Evolutionary conservation across 352 stramenopile species (phyloP), one percentile per base, ranked within the genome.

Genomic region (Pythium aquatile): DNA sequence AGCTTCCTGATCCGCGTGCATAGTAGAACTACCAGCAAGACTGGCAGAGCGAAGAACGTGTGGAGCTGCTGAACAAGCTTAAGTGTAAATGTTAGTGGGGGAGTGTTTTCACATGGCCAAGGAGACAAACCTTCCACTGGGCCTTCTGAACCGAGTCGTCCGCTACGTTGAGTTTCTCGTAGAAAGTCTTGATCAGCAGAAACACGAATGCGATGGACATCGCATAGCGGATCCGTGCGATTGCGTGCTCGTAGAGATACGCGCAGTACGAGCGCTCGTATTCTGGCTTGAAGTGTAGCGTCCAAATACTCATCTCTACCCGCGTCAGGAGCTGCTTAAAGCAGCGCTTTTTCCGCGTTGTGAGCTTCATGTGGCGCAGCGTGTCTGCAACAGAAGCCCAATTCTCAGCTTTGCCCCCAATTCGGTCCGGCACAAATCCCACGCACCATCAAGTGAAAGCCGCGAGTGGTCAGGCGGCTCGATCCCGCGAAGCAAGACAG

Each of bases 321-420:
- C 74, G 76, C 32, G 55, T 51, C 13, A 81, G 64, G n/a, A 83
- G 28, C 37, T 75, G 49, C 42, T 77, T 75, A 58, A 83, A 76
- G 39, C 65, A 72, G n/a, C 56, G 55, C 55, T 79, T 79, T 16
- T 67, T 64, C 20, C 69, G 47, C 9, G 26, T 33, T 26, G 61
- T 72, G 5, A 76, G 55, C 37, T 80, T 80, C 29, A 80, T n/a
- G 37, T 76, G 42, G 10, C 60, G 61, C 26, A 80, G 37, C n/a
- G 66, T 77, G 13, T 69, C 73, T 77, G 33, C 61, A 55, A 11
- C 44, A 54, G 11, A n/a, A 11, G 4, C 28, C 33, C 4, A 35
- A 9, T 11, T 11, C 4, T 54, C 8, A 54, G 47, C 28, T 35
- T 35, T 3, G 24, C 2, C 6, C 14, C 7, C 1, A 33, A n/a